A percentile compares a stretch with the other conserved stretches of the same genome.
Conservation (phyloP, 805 yeast species). For the Cyberlindnera petersonii region DNA sequence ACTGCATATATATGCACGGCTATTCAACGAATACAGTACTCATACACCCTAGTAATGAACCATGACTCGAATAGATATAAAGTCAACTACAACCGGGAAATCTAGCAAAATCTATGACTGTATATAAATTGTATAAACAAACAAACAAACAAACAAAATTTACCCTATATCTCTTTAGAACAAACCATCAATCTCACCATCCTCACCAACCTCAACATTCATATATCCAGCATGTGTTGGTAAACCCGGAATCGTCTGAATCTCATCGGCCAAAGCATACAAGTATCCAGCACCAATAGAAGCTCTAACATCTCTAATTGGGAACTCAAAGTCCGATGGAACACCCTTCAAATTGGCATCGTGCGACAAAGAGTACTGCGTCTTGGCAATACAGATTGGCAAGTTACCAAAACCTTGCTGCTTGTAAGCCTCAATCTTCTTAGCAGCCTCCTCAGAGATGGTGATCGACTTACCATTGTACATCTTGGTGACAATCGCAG, state of each 20-base stretch:
- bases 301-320: conserved; percentile 75
- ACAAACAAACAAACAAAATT: neutral
- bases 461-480: conserved; percentile 76
- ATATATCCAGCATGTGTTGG: conserved; percentile 84
- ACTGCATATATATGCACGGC: no score
- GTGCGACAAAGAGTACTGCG: conserved; percentile 80
- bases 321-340: conserved; percentile 75
- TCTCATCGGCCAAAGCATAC: conserved; percentile 82
- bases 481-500: conserved; percentile 66
- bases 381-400: conserved; percentile 83
- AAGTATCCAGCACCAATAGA: conserved; percentile 82
- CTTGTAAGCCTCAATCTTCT: conserved; percentile 63
- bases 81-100: no score
- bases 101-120: no score
- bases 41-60: no score
- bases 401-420: conserved; percentile 72
- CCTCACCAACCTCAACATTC: conserved; percentile 78
- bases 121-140: neutral
- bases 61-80: no score
- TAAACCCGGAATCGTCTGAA: conserved; percentile 82
- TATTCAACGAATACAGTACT: no score
- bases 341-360: conserved; percentile 82
- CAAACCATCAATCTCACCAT: conserved; percentile 80
- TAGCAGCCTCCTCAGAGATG: conserved; percentile 62
- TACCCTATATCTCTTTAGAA: conserved; percentile 47